phyloP scores from a whole-genome alignment of 164 flowering plant genomes.

The Santalum album region DNA sequence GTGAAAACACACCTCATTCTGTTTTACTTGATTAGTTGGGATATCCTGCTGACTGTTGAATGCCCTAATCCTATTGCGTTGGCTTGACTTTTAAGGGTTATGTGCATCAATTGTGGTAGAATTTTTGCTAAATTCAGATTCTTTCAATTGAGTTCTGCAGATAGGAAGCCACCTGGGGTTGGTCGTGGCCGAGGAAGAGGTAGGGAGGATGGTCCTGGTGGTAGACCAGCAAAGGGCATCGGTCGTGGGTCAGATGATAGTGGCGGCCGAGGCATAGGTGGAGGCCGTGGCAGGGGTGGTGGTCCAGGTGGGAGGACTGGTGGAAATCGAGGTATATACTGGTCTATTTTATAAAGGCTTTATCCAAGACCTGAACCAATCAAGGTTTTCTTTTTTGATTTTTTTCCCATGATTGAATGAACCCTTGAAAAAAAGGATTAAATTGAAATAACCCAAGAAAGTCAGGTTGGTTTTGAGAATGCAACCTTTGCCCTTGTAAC shows the following conservation, averaged over 20 bases:
- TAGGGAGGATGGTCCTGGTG: conserved; percentile 28
- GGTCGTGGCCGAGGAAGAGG: conserved; percentile 35
- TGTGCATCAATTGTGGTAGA: background rate
- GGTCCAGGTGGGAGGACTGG: conserved; percentile 35
- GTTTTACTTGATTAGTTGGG: background rate
- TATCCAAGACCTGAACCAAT: background rate
- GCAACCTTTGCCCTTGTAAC: background rate
- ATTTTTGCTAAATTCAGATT: background rate
- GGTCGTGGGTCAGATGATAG: conserved; percentile 52
- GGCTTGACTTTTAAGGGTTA: background rate
- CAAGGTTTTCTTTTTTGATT: background rate
- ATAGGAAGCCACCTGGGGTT: conserved; percentile 34
- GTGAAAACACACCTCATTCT: background rate
- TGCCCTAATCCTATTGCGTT: background rate
- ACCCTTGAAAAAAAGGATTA: background rate
- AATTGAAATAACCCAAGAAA: background rate
- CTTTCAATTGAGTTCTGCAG: conserved; percentile 12
- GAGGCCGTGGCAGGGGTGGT: conserved; percentile 46
- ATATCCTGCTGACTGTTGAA: background rate
- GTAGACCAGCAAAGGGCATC: conserved; percentile 31
- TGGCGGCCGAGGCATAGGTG: conserved; percentile 25
- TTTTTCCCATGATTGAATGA: too few species aligned
- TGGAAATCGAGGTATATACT: conserved; percentile 32
- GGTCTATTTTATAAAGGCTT: background rate
- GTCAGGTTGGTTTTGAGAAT: background rate